These are phyloP conservation scores for Lodderomyces pseudojiufengensis DNA, from an alignment of 1,139 yeast genomes.

Conservation along the genomic window DNA sequence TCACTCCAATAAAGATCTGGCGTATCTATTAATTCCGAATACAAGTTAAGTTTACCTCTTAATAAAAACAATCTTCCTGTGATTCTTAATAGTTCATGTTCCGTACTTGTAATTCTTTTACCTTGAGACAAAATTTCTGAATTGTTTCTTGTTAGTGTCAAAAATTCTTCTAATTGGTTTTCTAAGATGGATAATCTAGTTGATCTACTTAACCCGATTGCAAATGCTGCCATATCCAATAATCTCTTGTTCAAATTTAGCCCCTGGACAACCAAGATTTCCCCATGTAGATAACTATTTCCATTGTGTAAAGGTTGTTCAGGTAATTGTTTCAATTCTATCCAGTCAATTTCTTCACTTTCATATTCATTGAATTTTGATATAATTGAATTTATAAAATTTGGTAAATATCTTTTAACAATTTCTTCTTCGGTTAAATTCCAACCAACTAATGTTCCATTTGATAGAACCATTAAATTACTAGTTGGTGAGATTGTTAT, in stretches of 20 bases:
- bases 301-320: slow-evolving; percentile 27
- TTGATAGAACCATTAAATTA: slow-evolving; percentile 62
- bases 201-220: slow-evolving; percentile 81
- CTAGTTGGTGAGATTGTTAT: slow-evolving; percentile 21
- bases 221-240: slow-evolving; percentile 82
- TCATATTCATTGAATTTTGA: slow-evolving; percentile 52
- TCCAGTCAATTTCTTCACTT: slow-evolving; percentile 83
- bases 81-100: slow-evolving; percentile 59
- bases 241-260: slow-evolving; percentile 42
- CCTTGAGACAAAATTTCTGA: slow-evolving; percentile 70
- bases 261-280: slow-evolving; percentile 62
- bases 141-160: slow-evolving; percentile 56
- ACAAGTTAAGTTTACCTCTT: slow-evolving; percentile 77
- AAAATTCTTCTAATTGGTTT: slow-evolving; percentile 63
- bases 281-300: slow-evolving; percentile 56
- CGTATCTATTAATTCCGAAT: slow-evolving; percentile 87
- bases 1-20: slow-evolving; percentile 94
- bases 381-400: slow-evolving; percentile 28
- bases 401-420: slow-evolving; percentile 49
- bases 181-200: slow-evolving; percentile 82
- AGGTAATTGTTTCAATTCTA: slow-evolving; percentile 43
- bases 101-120: slow-evolving; percentile 49
- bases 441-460: slow-evolving; percentile 84
- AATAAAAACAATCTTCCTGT: slow-evolving; percentile 74
- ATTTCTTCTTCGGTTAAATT: slow-evolving; percentile 56